These are phyloP conservation scores for Phytophthora constricta DNA, from an alignment of 352 stramenopile genomes.

Conservation along the genomic window DNA sequence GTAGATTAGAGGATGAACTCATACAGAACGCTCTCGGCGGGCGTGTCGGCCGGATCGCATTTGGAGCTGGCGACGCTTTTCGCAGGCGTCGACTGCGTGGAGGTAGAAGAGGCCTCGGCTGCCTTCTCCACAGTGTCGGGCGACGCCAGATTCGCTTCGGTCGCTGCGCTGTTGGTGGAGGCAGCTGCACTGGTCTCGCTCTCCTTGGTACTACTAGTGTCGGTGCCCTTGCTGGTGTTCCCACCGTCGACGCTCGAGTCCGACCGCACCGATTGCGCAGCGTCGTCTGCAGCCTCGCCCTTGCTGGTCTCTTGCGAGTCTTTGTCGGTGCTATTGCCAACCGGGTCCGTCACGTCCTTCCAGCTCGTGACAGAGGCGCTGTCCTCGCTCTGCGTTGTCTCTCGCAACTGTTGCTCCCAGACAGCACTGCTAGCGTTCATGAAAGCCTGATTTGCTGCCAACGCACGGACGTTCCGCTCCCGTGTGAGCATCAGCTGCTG, in stretches of 20 bases:
- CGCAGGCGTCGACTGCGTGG: conserved; percentile 15
- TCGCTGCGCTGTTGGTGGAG: conserved; percentile 2
- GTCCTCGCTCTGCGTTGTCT: conserved; percentile 25
- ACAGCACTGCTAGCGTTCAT: conserved; percentile 41
- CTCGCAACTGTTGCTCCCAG: conserved; percentile 55
- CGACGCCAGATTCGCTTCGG: conserved; percentile 4
- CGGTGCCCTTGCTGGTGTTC: conserved; percentile 14
- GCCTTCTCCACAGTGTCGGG: conserved; percentile 32
- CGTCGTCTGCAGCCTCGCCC: not conserved
- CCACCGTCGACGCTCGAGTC: conserved; percentile 17
- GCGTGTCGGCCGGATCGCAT: conserved; percentile 18
- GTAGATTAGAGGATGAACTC: conserved; percentile 65
- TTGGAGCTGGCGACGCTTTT: conserved; percentile 23
- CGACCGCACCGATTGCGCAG: conserved; percentile 1
- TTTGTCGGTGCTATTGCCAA: conserved; percentile 2
- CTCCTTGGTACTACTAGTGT: conserved; percentile 22
- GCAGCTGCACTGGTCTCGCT: conserved; percentile 23
- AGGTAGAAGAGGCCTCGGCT: conserved; percentile 3
- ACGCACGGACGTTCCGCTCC: conserved; percentile 60
- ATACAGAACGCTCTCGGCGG: conserved; percentile 53
- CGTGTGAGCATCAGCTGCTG: conserved; percentile 50
- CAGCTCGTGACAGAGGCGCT: conserved; percentile 31
- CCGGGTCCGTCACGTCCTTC: conserved; percentile 32
- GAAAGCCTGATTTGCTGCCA: conserved; percentile 58
- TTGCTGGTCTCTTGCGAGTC: conserved; percentile 17